Evolutionary conservation across 768 basidiomycete genomes (phyloP), one percentile per base, ranked within the genome.

Genomic region (Leccinum boreale): DNA sequence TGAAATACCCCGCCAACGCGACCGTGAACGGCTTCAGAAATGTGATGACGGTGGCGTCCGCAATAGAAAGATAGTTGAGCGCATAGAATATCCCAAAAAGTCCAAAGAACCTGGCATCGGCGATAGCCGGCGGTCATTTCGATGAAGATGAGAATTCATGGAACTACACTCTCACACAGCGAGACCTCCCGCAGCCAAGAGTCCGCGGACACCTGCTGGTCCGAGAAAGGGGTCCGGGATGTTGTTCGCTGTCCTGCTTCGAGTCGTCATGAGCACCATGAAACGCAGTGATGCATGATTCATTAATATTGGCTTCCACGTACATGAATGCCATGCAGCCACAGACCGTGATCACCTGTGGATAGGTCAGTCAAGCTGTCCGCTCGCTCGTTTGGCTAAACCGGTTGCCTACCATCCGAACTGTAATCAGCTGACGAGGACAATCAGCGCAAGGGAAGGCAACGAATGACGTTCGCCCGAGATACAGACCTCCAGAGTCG

Each of bases 11-110:
- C 4, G 84, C 74, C 8, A 90, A 67, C 0, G 83, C 85, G 0
- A 85, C 87, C 39, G 78, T 77, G 53, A 86, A 79, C 0, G 93
- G 93, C 1, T 80, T 70, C 4, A 94, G 75, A 74, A 93, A 94
- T 0, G 85, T 85, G 48, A 96, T 74, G 4, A 89, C 87, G 0
- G 85, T 86, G 0, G 89, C 83, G 67, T 94, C 92, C 1, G 88
- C 87, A 0, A 94, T 75, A 0, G 89, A 87, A 4, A 94, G 79
- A 69, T 87, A 90, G 69, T 84, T 79, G 10, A 92, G 73, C 1
- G 89, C 84, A 65, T 83, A 87, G 67, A 87, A 89, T n/a, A 82
- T 74, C n/a, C 85, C 84, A 56, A 83, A 84, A 8, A 92, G 71
- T 5, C 86, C 87, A 55, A 90, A 80, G 69, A 92, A 95, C 87